Percentiles rank a stretch among this genome's conserved stretches.
Conservation (phyloP, 208 protist genomes). For the Trypanosoma conorhini region DNA sequence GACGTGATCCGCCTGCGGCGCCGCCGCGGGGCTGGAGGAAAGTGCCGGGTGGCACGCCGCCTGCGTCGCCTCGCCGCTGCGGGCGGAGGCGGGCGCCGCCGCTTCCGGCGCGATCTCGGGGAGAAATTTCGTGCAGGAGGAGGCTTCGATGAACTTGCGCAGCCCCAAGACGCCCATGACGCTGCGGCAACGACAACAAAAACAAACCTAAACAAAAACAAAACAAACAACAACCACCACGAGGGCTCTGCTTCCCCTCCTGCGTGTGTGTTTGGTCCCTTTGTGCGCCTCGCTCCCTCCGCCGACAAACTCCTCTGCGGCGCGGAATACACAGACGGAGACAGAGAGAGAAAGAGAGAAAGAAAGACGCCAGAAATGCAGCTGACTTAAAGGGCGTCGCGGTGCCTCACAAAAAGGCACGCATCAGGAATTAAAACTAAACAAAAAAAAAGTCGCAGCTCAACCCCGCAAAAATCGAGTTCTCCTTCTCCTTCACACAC, state of each 20-base stretch:
- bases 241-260: background rate
- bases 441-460: background rate
- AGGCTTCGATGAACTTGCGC: constrained; percentile 81
- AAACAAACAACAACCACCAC: background rate
- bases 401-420: background rate
- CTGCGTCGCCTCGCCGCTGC: constrained; percentile 17
- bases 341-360: constrained; percentile 2
- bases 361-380: background rate
- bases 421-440: constrained; percentile 6
- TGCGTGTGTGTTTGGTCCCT: no score
- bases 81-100: constrained; percentile 32
- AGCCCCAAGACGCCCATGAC: constrained; percentile 80
- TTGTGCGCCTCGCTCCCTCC: background rate
- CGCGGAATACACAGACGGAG: background rate
- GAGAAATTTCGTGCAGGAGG: constrained; percentile 68
- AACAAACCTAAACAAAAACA: constrained; percentile 17
- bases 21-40: constrained; percentile 10
- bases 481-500: no score
- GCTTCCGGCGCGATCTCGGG: constrained; percentile 50
- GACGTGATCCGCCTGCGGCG: constrained; percentile 65
- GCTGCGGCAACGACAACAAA: no score
- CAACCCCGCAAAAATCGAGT: no score
- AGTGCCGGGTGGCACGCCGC: constrained; percentile 1
- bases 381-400: background rate
- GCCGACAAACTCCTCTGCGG: background rate